Percentiles rank a stretch among this genome's conserved stretches.
Conservation (phyloP, 2,329 filamentous ascomycete species). For the Arthroderma sp. region DNA sequence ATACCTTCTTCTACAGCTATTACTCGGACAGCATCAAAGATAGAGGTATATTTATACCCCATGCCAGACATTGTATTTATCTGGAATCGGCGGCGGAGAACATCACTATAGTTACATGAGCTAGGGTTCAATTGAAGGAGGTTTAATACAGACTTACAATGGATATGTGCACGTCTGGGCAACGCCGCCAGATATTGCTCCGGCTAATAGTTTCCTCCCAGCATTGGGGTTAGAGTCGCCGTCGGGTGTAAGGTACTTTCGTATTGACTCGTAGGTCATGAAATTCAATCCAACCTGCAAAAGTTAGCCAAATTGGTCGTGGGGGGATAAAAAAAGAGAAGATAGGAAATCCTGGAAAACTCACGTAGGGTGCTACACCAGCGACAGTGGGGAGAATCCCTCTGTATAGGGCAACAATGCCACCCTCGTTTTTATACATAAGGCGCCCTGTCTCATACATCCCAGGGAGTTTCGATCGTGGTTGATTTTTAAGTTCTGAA, state of each 20-base stretch:
- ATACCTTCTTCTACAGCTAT: slow-evolving; percentile 78
- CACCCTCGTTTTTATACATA: slow-evolving; percentile 91
- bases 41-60: slow-evolving; percentile 86
- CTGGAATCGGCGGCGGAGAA: slow-evolving; percentile 85
- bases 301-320: slow-evolving; percentile 14
- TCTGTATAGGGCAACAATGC: slow-evolving; percentile 72
- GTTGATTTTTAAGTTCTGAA: slow-evolving; percentile 53
- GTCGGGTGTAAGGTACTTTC: slow-evolving; percentile 72
- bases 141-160: slow-evolving; percentile 50
- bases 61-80: slow-evolving; percentile 99
- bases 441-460: slow-evolving; percentile 74
- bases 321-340: not conserved
- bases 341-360: slow-evolving; percentile 15
- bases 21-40: slow-evolving; percentile 67
- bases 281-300: slow-evolving; percentile 83
- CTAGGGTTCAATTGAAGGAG: not conserved
- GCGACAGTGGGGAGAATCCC: slow-evolving; percentile 90
- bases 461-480: slow-evolving; percentile 55
- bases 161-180: slow-evolving; percentile 98
- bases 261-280: slow-evolving; percentile 90
- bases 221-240: slow-evolving; percentile 74
- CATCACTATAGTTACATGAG: slow-evolving; percentile 49
- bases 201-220: slow-evolving; percentile 70
- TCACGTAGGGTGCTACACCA: slow-evolving; percentile 85
- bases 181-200: slow-evolving; percentile 88